Evolutionary conservation across 2,329 filamentous ascomycete genomes (phyloP), one percentile per base, ranked within the genome.

Genomic region (Dryadomyces quercus-mongolicae): DNA sequence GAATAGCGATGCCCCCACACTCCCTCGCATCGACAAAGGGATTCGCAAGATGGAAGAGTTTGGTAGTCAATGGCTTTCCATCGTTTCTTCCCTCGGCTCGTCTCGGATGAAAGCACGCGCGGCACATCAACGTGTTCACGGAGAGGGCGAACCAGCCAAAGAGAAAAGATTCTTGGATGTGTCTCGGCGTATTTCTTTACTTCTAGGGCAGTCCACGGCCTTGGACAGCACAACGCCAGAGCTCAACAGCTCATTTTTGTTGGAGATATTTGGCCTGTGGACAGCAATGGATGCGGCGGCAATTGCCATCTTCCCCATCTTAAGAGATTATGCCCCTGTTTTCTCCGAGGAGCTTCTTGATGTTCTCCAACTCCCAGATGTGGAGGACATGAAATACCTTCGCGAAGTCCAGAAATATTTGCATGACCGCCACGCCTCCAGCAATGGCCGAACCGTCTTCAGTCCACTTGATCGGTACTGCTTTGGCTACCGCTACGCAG

Each of bases 221-320:
- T n/a, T n/a, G n/a, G n/a, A 70, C 0, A 56, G 60, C 4, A 71
- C 76, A 55, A n/a, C n/a, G n/a, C 68, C 73, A 0, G 74, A 77
- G 50, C 70, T 76, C 22, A 74, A 71, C 58, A 81, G 80, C 31
- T 55, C 65, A 0, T 71, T 77, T 59, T 63, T 85, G 0, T 68
- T 86, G 1, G 71, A 67, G 8, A 46, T 80, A 0, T 73, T 85
- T 61, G 74, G 80, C 51, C 58, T 82, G 0, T 87, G 82, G 82
- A 62, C 76, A 3, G 60, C 63, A 1, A 71, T 85, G 62, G 84
- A 87, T 57, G 60, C 66, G 12, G 64, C 62, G n/a, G 74, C 75
- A 0, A 12, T 47, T 0, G 56, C 58, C 0, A n/a, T n/a, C n/a
- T 78, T 70, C 49, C 73, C 74, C 0, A 62, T 84, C 0, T 64